Evolutionary conservation across 768 basidiomycete genomes (phyloP), one percentile per base, ranked within the genome.

Genomic region (Leccinum pellstonianum): DNA sequence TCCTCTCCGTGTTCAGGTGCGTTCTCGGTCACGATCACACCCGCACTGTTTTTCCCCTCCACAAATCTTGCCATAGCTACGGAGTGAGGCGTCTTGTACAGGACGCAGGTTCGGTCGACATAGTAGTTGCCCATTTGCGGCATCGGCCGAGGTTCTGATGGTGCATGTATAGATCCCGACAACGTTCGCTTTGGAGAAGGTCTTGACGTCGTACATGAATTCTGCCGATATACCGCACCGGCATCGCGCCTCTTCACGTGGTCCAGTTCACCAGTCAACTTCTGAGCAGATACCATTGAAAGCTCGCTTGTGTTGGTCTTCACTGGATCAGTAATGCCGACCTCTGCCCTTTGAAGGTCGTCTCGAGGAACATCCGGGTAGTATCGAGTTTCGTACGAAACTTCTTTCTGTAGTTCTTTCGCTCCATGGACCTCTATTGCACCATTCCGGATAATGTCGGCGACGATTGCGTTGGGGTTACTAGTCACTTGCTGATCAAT

Each of bases 141-240:
- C 12, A 29, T 27, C 10, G 7, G 6, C 12, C 46, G 25, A 10
- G n/a, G n/a, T 10, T 52, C 31, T 15, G 51, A n/a, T 5, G 66
- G 63, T 25, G 63, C 65, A 15, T 67, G 63, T 1, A 67, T 64
- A 10, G 68, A 70, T 1, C 52, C 35, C 19, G 50, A 56, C 11
- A 63, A 52, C 3, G 55, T 58, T 5, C 63, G 63, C 37, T 60
- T 57, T 2, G 33, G 19, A 27, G 57, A 15, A n/a, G 31, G 47
- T 25, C 51, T 56, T 19, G 43, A 50, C 35, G 8, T 50, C 19
- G 49, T 19, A 46, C n/a, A n/a, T 12, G 25, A 33, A 57, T 27
- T 17, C 5, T 53, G 50, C 43, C 37, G 48, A 37, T 25, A 9
- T 29, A 46, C 27, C 14, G 23, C 4, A 23, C 11, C 14, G n/a